A percentile compares a stretch with the other conserved stretches of the same genome.
These are phyloP conservation scores for Penicillium sp. DNA, from an alignment of 2,329 filamentous ascomycete genomes.

Conservation along the genomic window DNA sequence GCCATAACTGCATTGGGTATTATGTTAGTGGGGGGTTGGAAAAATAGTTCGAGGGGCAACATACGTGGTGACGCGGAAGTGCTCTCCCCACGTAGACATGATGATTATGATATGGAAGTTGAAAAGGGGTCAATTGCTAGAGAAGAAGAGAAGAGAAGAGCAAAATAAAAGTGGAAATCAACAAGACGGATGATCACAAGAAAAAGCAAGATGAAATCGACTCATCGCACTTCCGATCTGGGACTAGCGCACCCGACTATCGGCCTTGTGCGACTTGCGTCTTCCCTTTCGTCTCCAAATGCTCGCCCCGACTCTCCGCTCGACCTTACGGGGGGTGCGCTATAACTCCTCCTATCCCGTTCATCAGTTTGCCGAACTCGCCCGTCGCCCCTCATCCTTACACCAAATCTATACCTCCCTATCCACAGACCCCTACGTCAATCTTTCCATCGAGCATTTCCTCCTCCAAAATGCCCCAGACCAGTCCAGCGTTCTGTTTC, in stretches of 20 bases:
- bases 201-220: conserved; percentile 18
- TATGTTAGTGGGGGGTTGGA: conserved; percentile 21
- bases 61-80: conserved; percentile 82
- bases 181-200: background rate
- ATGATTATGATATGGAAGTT: conserved; percentile 27
- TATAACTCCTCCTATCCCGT: conserved; percentile 34
- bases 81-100: conserved; percentile 87
- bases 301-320: conserved; percentile 19
- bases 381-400: conserved; percentile 34
- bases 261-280: conserved; percentile 15
- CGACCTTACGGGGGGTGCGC: conserved; percentile 14
- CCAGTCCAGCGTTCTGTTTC: conserved; percentile 75
- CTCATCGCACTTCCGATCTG: conserved; percentile 27
- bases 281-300: conserved; percentile 22
- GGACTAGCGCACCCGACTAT: conserved; percentile 31
- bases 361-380: conserved; percentile 37
- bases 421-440: conserved; percentile 76
- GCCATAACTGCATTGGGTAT: conserved; percentile 59
- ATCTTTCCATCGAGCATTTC: conserved; percentile 91
- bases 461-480: conserved; percentile 74
- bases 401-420: conserved; percentile 71
- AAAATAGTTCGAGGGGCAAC: conserved; percentile 32
- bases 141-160: conserved; percentile 5
- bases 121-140: background rate
- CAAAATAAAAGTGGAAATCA: conserved; percentile 1